Base-by-base conservation (phyloP, 1,284 basidiomycete genomes). In the Puccinia polysora region DNA sequence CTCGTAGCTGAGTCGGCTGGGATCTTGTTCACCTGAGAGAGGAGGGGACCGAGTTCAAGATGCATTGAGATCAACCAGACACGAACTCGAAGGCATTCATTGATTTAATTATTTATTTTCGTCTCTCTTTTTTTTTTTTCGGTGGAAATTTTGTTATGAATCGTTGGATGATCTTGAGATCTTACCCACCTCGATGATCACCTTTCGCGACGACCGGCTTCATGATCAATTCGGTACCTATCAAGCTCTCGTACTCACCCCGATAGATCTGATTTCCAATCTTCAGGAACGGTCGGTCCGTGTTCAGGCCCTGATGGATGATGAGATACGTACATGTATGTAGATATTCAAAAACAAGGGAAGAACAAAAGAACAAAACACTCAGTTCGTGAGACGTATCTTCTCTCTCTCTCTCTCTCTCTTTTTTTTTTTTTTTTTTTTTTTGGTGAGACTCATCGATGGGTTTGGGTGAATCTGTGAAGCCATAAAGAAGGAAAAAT, bases 211-310 rank as follows among this genome's bases (percentile, higher is more conserved):
- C 40, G 5, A 45, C 23, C 36, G 38, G 58, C 20, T 45, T 45
- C 68, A 70, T 70, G 20, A 70, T 70, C 7, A 70, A 43, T 53
- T 70, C 68, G 34, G 58, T 62, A 15, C 68, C 68, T 7, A 70
- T 49, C 3, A 70, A 36, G 38, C 58, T 45, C 40, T 70, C 68
- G 40, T 70, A 60, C 25, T 58, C 58, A 38, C 68, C 68, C 12
- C 49, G 56, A 34, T 60, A 70, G n/a, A 70, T 40, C 38, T 70
- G 68, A 50, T 53, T 49, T n/a, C 58, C 68, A 14, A 70, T 62
- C 23, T 70, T 70, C 4, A 70, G 32, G 36, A 49, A 60, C 12
- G 68, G 68, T n/a, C 28, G 7, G 18, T 43, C 8, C 28, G 68
- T 60, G 49, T 70, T 59, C n/a, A 70, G 52, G 20, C 56, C 56